Evolutionary conservation across 148 eudicot species (phyloP).

Genomic region (Rhododendron williamsianum): DNA sequence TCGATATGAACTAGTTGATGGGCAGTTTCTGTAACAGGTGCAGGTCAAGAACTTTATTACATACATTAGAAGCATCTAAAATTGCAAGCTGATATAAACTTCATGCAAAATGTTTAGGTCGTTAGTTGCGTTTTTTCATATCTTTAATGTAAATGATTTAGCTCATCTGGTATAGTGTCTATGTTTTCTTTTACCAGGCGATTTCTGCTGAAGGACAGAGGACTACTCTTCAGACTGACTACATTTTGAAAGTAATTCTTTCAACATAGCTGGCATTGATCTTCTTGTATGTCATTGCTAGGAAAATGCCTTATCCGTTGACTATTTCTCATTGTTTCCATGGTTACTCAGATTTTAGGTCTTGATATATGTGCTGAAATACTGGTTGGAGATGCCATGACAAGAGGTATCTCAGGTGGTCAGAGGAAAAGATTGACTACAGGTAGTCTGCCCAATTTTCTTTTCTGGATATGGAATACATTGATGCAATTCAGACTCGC

Average conservation of each 20-base stretch:
- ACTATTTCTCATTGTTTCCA: conserved; percentile 6
- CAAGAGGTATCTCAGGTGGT: conserved; percentile 79
- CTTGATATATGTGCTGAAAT: conserved; percentile 75
- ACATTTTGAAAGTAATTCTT: conserved; percentile 64
- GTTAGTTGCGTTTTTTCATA: neutral
- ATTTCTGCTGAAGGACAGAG: conserved; percentile 60
- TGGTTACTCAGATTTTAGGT: conserved; percentile 58
- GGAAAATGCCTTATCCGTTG: neutral
- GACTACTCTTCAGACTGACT: conserved; percentile 67
- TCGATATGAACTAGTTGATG: neutral
- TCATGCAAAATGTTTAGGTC: neutral
- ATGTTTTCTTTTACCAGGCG: conserved; percentile 42
- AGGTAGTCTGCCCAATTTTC: conserved; percentile 27
- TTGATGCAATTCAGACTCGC: neutral
- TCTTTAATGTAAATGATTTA: neutral
- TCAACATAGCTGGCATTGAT: neutral
- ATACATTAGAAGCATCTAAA: neutral
- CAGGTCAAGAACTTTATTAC: neutral
- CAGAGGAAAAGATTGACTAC: conserved; percentile 78
- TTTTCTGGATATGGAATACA: neutral
- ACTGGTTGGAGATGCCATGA: conserved; percentile 71
- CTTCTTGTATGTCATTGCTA: neutral
- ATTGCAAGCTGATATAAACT: neutral
- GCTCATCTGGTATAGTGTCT: neutral
- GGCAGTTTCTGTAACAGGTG: neutral